Evolutionary conservation across 345 rosid genomes (phyloP), one percentile per base, ranked within the genome.

Genomic region (Eucalyptus globulus): DNA sequence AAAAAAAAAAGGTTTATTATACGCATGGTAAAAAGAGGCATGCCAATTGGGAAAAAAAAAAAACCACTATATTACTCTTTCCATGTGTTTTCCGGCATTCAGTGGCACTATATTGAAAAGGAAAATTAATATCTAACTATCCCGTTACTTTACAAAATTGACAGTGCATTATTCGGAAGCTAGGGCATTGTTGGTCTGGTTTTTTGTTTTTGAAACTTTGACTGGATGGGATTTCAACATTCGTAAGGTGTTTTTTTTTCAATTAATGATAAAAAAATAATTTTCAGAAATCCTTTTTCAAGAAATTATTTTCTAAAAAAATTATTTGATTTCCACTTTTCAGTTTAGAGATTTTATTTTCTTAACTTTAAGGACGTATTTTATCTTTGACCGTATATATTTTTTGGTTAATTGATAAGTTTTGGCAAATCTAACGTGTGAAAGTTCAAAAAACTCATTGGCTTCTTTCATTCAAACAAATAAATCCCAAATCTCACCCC

Each of bases 351-450:
- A 58, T 58, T 24, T 58, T 58, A 11, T 58, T 24, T 58, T 24
- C 13, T 11, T 24, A 58, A 24, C 62, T 58, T 58, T 24, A 58
- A 58, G 13, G 29, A 58, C 10, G 13, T 26, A 58, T 6, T 17
- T 17, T 3, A 51, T 51, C 56, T 51, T 58, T 24, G n/a, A 24
- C 65, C 2, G 6, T 24, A 24, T 22, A 24, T 58, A 11, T 4
- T 58, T 58, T 58, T 58, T 22, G 1, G 65, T 58, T 2, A 26
- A 58, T 58, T 24, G 65, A 58, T 58, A 24, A 26, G 6, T 22
- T 24, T 58, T 11, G 0, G 6, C 3, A 58, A 58, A 58, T 2
- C 14, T 5, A 58, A 58, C 12, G 7, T 1, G 14, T 2, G 1
- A 58, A 24, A 26, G n/a, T 11, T 3, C 14, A 2, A 58, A 58